A percentile compares a stretch with the other conserved stretches of the same genome.
Conservation (phyloP, 257 asterid species). For the Solanum lignicaule region DNA sequence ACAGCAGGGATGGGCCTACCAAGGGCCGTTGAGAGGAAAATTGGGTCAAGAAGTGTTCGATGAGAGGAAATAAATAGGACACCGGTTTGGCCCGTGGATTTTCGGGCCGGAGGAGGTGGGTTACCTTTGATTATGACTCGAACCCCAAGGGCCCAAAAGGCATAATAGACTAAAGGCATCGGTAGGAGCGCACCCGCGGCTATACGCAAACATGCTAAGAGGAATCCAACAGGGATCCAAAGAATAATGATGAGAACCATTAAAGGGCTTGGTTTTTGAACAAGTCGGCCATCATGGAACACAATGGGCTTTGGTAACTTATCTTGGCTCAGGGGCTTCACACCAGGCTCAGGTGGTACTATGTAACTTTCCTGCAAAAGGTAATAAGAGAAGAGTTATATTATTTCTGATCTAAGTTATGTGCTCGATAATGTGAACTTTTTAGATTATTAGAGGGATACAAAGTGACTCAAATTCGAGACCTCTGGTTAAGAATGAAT, state of each 20-base stretch:
- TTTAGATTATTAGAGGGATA: neutral
- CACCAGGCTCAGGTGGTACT: conserved; percentile 20
- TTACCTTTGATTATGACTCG: conserved; percentile 47
- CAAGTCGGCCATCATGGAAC: conserved; percentile 83
- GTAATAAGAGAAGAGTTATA: neutral
- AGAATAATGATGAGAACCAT: conserved; percentile 41
- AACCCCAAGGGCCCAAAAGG: conserved; percentile 51
- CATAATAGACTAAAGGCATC: conserved; percentile 47
- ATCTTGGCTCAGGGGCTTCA: conserved; percentile 39
- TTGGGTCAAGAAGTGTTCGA: conserved; percentile 68
- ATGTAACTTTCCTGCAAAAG: conserved; percentile 46
- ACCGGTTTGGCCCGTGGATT: conserved; percentile 31
- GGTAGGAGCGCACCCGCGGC: conserved; percentile 61
- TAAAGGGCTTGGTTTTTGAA: conserved; percentile 49
- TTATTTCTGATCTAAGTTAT: neutral
- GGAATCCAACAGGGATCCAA: conserved; percentile 67
- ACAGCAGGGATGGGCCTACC: conserved; percentile 70
- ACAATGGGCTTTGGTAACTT: conserved; percentile 46
- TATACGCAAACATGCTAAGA: conserved; percentile 53
- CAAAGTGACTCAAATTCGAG: too few species aligned
- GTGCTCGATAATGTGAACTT: neutral
- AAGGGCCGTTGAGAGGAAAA: conserved; percentile 57
- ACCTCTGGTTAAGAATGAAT: too few species aligned
- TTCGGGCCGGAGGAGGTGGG: conserved; percentile 48
- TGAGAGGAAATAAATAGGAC: conserved; percentile 71